Evolutionary conservation across 345 rosid species (phyloP).

Genomic region (Salix viminalis): DNA sequence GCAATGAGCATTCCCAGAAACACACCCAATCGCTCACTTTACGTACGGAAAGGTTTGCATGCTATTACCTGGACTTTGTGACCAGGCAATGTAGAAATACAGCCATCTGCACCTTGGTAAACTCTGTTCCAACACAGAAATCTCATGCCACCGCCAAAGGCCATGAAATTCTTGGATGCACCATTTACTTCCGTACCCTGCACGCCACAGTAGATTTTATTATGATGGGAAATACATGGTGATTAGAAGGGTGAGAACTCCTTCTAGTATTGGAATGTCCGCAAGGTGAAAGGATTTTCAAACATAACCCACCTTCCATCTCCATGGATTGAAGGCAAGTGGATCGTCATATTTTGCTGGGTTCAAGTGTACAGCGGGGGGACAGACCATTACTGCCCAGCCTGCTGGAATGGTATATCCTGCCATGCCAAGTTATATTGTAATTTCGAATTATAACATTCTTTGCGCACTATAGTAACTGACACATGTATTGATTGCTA

Average conservation of each 20-base stretch:
- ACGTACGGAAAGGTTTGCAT: neutral
- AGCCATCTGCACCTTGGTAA: slow-evolving; percentile 83
- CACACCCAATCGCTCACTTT: neutral
- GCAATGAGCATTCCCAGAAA: neutral
- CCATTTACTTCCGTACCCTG: slow-evolving; percentile 58
- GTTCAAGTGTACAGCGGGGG: slow-evolving; percentile 89
- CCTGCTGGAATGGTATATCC: slow-evolving; percentile 90
- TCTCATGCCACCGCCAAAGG: slow-evolving; percentile 97
- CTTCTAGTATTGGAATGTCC: neutral
- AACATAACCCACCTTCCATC: slow-evolving; percentile 72
- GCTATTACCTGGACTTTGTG: slow-evolving; percentile 71
- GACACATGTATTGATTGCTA: neutral
- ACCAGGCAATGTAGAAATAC: slow-evolving; percentile 77
- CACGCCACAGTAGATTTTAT: slow-evolving; percentile 8
- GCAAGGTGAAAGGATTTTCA: slow-evolving; percentile 10
- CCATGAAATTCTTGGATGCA: slow-evolving; percentile 81
- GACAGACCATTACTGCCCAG: slow-evolving; percentile 91
- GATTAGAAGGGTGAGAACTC: neutral
- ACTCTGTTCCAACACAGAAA: slow-evolving; percentile 91
- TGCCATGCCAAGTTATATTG: slow-evolving; percentile 28
- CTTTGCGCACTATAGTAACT: neutral
- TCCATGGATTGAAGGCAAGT: slow-evolving; percentile 69
- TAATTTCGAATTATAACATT: neutral
- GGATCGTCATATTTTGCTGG: slow-evolving; percentile 67
- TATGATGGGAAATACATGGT: neutral